These are phyloP conservation scores for Raphanus hybrid DNA, from an alignment of 441 rosid species.

Conservation along the genomic window DNA sequence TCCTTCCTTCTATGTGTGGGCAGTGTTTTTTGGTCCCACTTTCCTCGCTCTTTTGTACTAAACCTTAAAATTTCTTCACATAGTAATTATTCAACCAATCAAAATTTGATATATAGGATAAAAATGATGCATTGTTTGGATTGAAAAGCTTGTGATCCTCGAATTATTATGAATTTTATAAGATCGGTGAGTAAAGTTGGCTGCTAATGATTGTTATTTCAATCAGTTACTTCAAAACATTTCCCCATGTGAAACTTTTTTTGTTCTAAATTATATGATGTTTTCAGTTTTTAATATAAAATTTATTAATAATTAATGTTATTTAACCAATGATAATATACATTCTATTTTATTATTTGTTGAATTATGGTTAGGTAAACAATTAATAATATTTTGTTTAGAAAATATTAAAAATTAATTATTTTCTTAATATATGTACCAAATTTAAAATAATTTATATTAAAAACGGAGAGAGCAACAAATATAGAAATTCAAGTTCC, in stretches of 20 bases:
- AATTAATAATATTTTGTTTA: too few species aligned
- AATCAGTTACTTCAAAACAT: neutral
- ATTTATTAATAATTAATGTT: too few species aligned
- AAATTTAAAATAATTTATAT: too few species aligned
- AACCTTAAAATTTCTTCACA: slow-evolving; percentile 24
- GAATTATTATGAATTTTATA: neutral
- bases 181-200: neutral
- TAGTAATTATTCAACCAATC: slow-evolving; percentile 4
- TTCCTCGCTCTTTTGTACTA: neutral
- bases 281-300: too few species aligned
- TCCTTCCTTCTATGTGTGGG: slow-evolving; percentile 11
- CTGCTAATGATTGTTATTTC: slow-evolving; percentile 11
- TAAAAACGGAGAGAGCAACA: neutral
- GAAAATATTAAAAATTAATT: too few species aligned
- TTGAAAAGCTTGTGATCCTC: neutral
- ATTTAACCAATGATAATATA: too few species aligned
- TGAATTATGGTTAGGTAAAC: too few species aligned
- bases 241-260: too few species aligned
- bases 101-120: neutral
- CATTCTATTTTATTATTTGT: too few species aligned
- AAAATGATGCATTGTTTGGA: neutral
- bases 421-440: too few species aligned
- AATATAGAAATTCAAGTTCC: neutral
- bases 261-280: too few species aligned
- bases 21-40: slow-evolving; percentile 33